These are phyloP conservation scores for Irpex sp. DNA, from an alignment of 1,284 basidiomycete genomes.

Conservation along the genomic window DNA sequence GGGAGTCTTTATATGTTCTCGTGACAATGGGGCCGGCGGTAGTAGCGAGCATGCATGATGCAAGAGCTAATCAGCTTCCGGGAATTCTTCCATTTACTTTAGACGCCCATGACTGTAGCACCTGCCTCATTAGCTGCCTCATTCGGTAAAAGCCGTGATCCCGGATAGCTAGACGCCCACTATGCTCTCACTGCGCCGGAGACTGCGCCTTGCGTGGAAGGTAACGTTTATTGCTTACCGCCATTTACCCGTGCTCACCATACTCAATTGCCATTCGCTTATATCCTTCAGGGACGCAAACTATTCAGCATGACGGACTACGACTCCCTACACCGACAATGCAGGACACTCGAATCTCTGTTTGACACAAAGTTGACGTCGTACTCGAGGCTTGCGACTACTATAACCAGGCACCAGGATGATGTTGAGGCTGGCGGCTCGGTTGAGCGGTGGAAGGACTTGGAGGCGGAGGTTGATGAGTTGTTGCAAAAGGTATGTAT, in stretches of 20 bases:
- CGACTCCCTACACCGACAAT: slow-evolving; percentile 81
- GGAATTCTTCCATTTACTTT: not conserved
- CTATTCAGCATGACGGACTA: slow-evolving; percentile 58
- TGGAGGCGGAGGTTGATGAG: slow-evolving; percentile 86
- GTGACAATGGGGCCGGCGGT: not conserved
- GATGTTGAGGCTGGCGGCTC: slow-evolving; percentile 74
- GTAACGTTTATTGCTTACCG: not conserved
- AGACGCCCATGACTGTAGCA: not conserved
- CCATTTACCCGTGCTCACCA: not conserved
- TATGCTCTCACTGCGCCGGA: too few relatives aligned
- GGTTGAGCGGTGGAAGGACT: slow-evolving; percentile 68
- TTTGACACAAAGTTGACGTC: slow-evolving; percentile 89
- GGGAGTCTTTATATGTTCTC: not conserved
- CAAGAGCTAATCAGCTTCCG: not conserved
- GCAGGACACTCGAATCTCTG: slow-evolving; percentile 86
- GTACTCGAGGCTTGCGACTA: slow-evolving; percentile 83
- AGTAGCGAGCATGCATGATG: not conserved
- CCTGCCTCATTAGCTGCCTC: not conserved
- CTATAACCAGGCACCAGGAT: slow-evolving; percentile 56
- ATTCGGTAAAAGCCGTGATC: not conserved
- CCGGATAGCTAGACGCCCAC: not conserved
- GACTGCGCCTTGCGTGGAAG: too few relatives aligned
- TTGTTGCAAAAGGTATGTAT: slow-evolving; percentile 75
- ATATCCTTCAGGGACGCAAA: not conserved
- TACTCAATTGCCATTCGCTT: not conserved